These are phyloP conservation scores for Wickerhamiella azymoides DNA, from an alignment of 805 yeast genomes.

Conservation along the genomic window DNA sequence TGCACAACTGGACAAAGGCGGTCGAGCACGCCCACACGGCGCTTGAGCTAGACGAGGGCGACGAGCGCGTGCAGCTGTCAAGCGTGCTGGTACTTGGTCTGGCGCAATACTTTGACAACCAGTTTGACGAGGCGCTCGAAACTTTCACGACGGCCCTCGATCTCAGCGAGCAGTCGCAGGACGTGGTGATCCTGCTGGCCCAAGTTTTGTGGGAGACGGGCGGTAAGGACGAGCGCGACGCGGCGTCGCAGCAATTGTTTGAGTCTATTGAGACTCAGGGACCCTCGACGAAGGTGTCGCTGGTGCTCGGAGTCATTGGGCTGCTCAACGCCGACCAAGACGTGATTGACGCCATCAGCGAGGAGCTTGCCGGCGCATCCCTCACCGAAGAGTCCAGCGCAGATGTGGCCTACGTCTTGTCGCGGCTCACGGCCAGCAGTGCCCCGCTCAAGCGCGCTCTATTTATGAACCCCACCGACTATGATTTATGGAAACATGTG, in stretches of 20 bases:
- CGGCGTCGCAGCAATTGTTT: constrained; percentile 74
- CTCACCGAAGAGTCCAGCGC: constrained; percentile 39
- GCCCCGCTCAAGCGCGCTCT: constrained; percentile 57
- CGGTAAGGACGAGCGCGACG: constrained; percentile 63
- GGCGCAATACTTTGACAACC: constrained; percentile 45
- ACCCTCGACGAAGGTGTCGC: constrained; percentile 47
- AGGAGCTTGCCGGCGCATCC: constrained; percentile 45
- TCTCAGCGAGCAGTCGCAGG: constrained; percentile 41
- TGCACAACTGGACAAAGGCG: constrained; percentile 40
- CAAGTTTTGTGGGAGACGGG: constrained; percentile 69
- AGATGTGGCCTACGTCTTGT: constrained; percentile 33
- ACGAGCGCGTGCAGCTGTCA: constrained; percentile 29
- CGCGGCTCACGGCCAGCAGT: constrained; percentile 14
- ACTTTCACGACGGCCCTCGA: constrained; percentile 54
- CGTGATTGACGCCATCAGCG: constrained; percentile 44
- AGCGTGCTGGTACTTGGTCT: constrained; percentile 61
- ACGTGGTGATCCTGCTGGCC: constrained; percentile 57
- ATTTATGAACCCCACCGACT: constrained; percentile 58
- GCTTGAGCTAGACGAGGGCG: constrained; percentile 32
- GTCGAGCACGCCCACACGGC: constrained; percentile 47
- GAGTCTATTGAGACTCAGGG: constrained; percentile 51
- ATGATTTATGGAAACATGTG: constrained; percentile 54
- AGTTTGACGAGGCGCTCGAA: constrained; percentile 51
- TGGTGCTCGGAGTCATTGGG: constrained; percentile 70
- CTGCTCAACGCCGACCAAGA: constrained; percentile 46